Base-by-base conservation (phyloP, 371 early-diverging fungal species). In the Apophysomyces ossiformis region DNA sequence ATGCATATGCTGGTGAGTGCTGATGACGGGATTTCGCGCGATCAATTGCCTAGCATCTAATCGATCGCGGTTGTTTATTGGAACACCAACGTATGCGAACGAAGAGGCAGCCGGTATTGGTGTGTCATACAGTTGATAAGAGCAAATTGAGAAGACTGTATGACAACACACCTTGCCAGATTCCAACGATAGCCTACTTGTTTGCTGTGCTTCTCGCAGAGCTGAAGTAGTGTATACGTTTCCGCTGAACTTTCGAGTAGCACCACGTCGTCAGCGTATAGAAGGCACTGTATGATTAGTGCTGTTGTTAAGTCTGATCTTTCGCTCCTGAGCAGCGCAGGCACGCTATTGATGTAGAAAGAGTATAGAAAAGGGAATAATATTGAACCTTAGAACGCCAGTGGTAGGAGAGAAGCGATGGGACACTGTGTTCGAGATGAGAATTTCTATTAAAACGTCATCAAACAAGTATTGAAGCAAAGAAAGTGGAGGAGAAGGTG, bases 341-440 rank as follows among this genome's bases (percentile, higher is more conserved):
- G 71, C 4, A 76, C 61, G 1, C 59, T 37, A n/a, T 71, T 71
- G 5, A 76, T 73, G 39, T 72, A 76, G 4, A 68, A 13, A 1
- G 70, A 72, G 43, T 76, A 76, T 1, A 76, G 13, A 12, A 54
- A 45, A 0, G 73, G 73, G 9, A 65, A 69, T 0, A 76, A 58
- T 0, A 71, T 64, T 0, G 69, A 77, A 0, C 72, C 78, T 61
- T 72, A 77, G 60, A 0, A 72, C 74, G 12, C 78, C 72, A 7
- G 70, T 68, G 11, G 9, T 9, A 0, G 72, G 72, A 4, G 15
- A 12, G 50, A 73, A 68, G 13, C 59, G 57, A 7, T 18, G 39
- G 5, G 73, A 77, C 5, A 46, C 26, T 16, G 37, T 12, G 58
- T 64, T 65, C 0, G 58, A 38, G 6, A 73, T 13, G 7, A 69